Percentiles rank a stretch among this genome's conserved stretches.
These are phyloP conservation scores for Ustilago lituana DNA, from an alignment of 1,284 basidiomycete species.

Conservation along the genomic window DNA sequence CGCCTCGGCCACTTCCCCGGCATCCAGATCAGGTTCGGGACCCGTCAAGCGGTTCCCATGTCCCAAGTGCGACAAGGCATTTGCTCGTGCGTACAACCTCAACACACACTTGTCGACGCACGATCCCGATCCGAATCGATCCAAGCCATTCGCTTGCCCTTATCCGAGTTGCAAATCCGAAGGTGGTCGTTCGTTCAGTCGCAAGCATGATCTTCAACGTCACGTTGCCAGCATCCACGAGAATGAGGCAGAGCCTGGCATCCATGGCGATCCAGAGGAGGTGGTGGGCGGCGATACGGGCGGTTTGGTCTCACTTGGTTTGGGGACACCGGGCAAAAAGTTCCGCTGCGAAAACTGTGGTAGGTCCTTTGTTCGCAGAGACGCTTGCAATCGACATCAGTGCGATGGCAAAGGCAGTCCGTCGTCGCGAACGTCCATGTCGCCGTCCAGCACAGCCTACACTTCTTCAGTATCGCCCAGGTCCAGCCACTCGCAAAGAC, in stretches of 20 bases:
- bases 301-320: constrained; percentile 55
- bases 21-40: constrained; percentile 6
- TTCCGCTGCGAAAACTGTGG: constrained; percentile 62
- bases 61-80: constrained; percentile 72
- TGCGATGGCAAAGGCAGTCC: constrained; percentile 42
- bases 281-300: constrained; percentile 44
- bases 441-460: constrained; percentile 23
- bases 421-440: constrained; percentile 12
- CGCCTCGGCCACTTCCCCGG: constrained; percentile 5
- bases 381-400: constrained; percentile 59
- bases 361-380: constrained; percentile 60
- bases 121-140: constrained; percentile 77
- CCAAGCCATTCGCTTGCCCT: constrained; percentile 84
- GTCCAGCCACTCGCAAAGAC: constrained; percentile 6
- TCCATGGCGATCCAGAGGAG: constrained; percentile 53
- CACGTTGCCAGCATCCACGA: constrained; percentile 83
- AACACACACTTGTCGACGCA: constrained; percentile 91
- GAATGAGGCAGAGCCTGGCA: constrained; percentile 59
- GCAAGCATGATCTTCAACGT: constrained; percentile 86
- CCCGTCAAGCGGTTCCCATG: constrained; percentile 61
- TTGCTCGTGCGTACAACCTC: constrained; percentile 87
- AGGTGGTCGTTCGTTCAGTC: constrained; percentile 80
- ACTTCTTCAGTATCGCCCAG: constrained; percentile 24
- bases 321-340: constrained; percentile 62
- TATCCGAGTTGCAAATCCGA: constrained; percentile 74